Evolutionary conservation across 306 rosid genomes (phyloP).

Genomic region (Casuarina glauca): DNA sequence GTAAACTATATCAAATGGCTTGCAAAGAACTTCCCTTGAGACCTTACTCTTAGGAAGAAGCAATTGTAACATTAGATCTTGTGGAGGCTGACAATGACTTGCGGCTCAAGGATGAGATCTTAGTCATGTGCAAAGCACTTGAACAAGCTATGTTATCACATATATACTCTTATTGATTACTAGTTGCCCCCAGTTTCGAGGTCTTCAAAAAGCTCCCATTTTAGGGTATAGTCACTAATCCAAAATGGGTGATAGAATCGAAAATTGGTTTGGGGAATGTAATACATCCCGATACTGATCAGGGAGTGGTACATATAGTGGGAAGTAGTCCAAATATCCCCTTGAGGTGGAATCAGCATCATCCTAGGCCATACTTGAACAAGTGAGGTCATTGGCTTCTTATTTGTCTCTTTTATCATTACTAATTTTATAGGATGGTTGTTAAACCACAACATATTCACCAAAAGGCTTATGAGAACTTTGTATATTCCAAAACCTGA

Average conservation of each 20-base stretch:
- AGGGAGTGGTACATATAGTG: slow-evolving; percentile 67
- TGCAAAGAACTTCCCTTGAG: slow-evolving; percentile 57
- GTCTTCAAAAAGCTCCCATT: slow-evolving; percentile 76
- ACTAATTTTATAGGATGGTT: no score
- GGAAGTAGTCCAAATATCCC: slow-evolving; percentile 72
- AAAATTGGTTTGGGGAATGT: slow-evolving; percentile 74
- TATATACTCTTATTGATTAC: slow-evolving; percentile 58
- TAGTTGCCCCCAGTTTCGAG: slow-evolving; percentile 56
- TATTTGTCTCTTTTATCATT: no score
- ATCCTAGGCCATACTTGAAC: slow-evolving; percentile 30
- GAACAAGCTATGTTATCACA: slow-evolving; percentile 67
- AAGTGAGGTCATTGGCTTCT: no score
- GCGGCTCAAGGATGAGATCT: slow-evolving; percentile 67
- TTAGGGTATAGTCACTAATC: slow-evolving; percentile 62
- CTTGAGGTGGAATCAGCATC: slow-evolving; percentile 49
- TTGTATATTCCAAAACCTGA: no score
- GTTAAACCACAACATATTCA: no score
- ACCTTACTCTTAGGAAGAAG: slow-evolving; percentile 93
- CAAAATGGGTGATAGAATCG: slow-evolving; percentile 70
- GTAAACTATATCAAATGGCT: slow-evolving; percentile 66
- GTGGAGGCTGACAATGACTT: slow-evolving; percentile 62
- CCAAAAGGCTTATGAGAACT: no score
- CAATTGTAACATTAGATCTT: slow-evolving; percentile 70
- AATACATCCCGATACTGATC: slow-evolving; percentile 62
- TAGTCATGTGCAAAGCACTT: slow-evolving; percentile 75